Percentiles rank a stretch among this genome's conserved stretches.
Conservation (phyloP, 1,139 yeast species). For the Pichia sp. region DNA sequence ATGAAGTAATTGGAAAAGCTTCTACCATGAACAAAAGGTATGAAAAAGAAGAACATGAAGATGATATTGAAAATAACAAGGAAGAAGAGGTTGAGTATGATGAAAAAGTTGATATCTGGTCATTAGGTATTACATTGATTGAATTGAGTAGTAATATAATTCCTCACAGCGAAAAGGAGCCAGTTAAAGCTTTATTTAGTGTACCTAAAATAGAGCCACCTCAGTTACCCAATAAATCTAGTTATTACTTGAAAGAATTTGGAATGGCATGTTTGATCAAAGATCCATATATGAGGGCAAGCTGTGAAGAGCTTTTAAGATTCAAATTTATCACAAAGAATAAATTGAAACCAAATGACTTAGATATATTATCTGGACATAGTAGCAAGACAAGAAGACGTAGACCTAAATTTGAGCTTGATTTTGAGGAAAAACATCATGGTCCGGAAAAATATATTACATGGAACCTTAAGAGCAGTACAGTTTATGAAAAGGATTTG, state of each 20-base stretch:
- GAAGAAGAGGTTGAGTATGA: constrained; percentile 46
- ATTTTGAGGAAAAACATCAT: constrained; percentile 17
- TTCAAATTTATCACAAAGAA: constrained; percentile 53
- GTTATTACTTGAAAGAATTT: constrained; percentile 48
- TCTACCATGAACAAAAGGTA: not conserved
- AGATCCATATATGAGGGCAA: constrained; percentile 51
- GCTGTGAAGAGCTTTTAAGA: constrained; percentile 51
- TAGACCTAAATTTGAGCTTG: constrained; percentile 22
- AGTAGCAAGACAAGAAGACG: constrained; percentile 13
- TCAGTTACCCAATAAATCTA: constrained; percentile 29
- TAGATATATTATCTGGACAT: constrained; percentile 8
- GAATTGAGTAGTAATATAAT: constrained; percentile 71
- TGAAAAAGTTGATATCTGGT: constrained; percentile 85
- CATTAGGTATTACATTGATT: constrained; percentile 74
- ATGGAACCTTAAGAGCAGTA: constrained; percentile 19
- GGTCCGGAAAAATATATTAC: constrained; percentile 20
- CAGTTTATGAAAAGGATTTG: not conserved
- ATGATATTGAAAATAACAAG: not conserved
- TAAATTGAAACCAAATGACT: constrained; percentile 29
- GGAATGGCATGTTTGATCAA: constrained; percentile 57
- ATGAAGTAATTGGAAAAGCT: not conserved
- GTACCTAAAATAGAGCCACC: constrained; percentile 73
- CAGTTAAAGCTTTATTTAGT: constrained; percentile 65
- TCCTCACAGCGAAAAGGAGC: constrained; percentile 63
- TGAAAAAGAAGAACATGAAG: not conserved